Evolutionary conservation across 306 rosid genomes (phyloP).

Genomic region (Cicer yamashitae): DNA sequence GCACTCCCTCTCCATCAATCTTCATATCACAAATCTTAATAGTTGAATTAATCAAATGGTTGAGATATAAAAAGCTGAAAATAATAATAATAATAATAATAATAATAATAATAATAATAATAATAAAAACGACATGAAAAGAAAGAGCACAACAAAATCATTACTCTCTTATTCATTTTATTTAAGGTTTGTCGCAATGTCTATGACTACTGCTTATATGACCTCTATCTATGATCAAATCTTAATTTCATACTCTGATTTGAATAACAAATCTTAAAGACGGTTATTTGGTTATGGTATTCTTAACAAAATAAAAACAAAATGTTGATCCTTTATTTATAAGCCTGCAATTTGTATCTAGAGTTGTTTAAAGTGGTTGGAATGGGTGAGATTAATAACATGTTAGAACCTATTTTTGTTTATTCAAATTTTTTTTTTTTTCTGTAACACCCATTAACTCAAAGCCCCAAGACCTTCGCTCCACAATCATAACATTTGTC

Average conservation of each 20-base stretch:
- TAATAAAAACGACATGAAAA: background rate
- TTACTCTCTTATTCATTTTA: background rate
- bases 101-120: no score
- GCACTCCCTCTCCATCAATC: background rate
- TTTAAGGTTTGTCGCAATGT: background rate
- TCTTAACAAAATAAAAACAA: background rate
- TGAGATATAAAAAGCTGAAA: background rate
- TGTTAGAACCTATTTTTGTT: no score
- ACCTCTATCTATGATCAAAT: background rate
- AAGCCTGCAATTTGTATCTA: background rate
- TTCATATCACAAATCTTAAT: background rate
- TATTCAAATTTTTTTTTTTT: no score
- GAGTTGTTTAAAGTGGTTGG: background rate
- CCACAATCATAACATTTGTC: no score
- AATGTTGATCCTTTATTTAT: background rate
- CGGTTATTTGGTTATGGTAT: background rate
- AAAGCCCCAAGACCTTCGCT: no score
- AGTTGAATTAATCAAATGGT: background rate
- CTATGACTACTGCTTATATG: background rate
- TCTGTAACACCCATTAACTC: no score
- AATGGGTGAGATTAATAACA: background rate
- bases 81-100: no score
- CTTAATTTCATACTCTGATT: background rate
- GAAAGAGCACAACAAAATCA: background rate
- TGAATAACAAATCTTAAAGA: background rate